Evolutionary conservation across 768 basidiomycete genomes (phyloP).

Genomic region (Clavulina sp.): DNA sequence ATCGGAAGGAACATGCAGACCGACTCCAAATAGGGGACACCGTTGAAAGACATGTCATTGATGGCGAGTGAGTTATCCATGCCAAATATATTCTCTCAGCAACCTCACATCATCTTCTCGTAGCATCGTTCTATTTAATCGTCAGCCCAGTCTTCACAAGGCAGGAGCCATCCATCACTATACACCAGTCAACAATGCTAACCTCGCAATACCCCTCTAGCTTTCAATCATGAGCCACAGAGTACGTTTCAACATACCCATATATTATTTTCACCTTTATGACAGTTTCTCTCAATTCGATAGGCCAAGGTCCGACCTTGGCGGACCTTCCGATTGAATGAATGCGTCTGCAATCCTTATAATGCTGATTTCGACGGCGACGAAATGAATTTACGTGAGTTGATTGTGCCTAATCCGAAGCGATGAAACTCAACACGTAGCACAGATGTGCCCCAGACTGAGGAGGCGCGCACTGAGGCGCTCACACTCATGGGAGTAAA

Average conservation of each 20-base stretch:
- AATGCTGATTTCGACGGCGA: slow-evolving; percentile 99
- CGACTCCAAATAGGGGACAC: slow-evolving; percentile 71
- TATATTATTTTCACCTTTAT: not conserved
- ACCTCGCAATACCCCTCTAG: slow-evolving; percentile 23
- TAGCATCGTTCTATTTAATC: slow-evolving; percentile 86
- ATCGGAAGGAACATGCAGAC: slow-evolving; percentile 63
- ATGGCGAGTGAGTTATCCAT: slow-evolving; percentile 49
- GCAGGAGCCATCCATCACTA: slow-evolving; percentile 21
- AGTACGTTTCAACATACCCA: slow-evolving; percentile 25
- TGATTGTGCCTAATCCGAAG: not conserved
- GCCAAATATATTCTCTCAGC: not conserved
- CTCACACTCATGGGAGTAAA: slow-evolving; percentile 95
- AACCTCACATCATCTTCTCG: not conserved
- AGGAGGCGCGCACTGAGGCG: slow-evolving; percentile 94
- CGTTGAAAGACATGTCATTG: slow-evolving; percentile 86
- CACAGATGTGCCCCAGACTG: slow-evolving; percentile 93
- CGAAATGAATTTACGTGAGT: slow-evolving; percentile 96
- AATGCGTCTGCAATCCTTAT: slow-evolving; percentile 98
- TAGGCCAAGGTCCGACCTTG: slow-evolving; percentile 87
- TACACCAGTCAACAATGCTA: not conserved
- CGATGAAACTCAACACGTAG: not conserved
- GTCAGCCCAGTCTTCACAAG: slow-evolving; percentile 96
- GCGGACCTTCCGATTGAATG: slow-evolving; percentile 92
- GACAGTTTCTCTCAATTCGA: not conserved
- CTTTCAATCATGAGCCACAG: slow-evolving; percentile 98